Evolutionary conservation across 2,329 filamentous ascomycete species (phyloP).

Genomic region (Aspergillus aculeatinus): DNA sequence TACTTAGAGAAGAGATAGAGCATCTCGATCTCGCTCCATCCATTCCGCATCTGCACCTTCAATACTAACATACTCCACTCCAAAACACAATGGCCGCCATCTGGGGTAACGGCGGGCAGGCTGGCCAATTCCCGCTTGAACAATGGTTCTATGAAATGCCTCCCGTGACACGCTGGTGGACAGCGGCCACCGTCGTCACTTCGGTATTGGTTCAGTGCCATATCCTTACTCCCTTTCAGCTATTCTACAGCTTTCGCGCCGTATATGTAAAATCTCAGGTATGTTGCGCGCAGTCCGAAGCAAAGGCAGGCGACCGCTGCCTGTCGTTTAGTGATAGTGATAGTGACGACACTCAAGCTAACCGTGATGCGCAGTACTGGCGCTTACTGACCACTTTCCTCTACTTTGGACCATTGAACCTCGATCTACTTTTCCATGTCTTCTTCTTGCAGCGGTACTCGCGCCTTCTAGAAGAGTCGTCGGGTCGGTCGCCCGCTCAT

Average conservation of each 20-base stretch:
- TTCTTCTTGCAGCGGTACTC: constrained; percentile 98
- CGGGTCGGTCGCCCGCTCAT: constrained; percentile 84
- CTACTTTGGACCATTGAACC: constrained; percentile 91
- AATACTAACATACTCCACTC: not conserved
- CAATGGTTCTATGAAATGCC: constrained; percentile 99
- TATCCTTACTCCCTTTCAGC: constrained; percentile 86
- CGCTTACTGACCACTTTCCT: constrained; percentile 93
- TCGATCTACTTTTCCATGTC: constrained; percentile 95
- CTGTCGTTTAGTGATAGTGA: too few relatives aligned
- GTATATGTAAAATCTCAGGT: constrained; percentile 93
- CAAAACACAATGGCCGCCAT: constrained; percentile 41
- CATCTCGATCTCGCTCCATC: too few relatives aligned
- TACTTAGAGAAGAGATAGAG: too few relatives aligned
- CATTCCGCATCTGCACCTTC: too few relatives aligned
- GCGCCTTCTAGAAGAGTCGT: constrained; percentile 89
- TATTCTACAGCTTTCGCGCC: constrained; percentile 93
- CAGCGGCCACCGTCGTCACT: constrained; percentile 82
- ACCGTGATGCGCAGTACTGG: constrained; percentile 70
- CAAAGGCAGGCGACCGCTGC: not conserved
- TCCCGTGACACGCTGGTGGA: constrained; percentile 94
- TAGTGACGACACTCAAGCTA: constrained; percentile 9
- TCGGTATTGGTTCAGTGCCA: constrained; percentile 91
- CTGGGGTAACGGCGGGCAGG: constrained; percentile 47
- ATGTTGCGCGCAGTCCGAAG: constrained; percentile 31
- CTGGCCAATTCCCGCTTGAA: constrained; percentile 74